Conservation (phyloP, 163 green algal species). For the Scenedesmus sp. region DNA sequence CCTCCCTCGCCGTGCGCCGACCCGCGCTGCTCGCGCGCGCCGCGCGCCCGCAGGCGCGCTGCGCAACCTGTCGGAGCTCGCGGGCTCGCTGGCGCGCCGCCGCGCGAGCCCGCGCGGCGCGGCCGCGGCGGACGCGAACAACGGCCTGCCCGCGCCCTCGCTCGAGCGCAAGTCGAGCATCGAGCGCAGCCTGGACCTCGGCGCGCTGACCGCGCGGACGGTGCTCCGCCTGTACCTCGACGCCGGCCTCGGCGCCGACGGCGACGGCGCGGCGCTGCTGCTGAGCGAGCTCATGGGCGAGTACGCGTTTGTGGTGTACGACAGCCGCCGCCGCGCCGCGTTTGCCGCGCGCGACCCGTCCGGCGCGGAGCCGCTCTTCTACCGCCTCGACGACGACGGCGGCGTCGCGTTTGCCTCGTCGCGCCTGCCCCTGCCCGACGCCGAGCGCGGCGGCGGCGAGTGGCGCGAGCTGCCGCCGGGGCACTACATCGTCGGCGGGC, state of each 20-base stretch:
- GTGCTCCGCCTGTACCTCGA: constrained; percentile 61
- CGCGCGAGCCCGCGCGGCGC: neutral
- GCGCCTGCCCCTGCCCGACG: constrained; percentile 36
- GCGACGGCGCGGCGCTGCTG: constrained; percentile 60
- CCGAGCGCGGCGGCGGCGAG: constrained; percentile 23
- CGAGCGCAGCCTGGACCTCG: constrained; percentile 33
- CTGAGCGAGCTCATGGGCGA: constrained; percentile 80
- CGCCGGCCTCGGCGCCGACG: constrained; percentile 45
- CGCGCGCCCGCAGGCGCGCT: constrained; percentile 14
- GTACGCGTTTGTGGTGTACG: constrained; percentile 74
- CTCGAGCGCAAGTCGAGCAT: constrained; percentile 36
- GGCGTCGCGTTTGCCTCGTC: constrained; percentile 56
- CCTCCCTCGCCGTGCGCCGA: too few species aligned
- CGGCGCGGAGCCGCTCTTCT: constrained; percentile 67
- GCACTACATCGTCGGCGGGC: constrained; percentile 62
- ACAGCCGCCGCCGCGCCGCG: constrained; percentile 57
- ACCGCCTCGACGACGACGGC: constrained; percentile 46
- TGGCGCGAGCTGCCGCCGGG: constrained; percentile 74
- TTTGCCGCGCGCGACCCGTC: constrained; percentile 74
- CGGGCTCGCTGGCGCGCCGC: too few species aligned
- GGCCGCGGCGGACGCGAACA: neutral
- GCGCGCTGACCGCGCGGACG: constrained; percentile 57
- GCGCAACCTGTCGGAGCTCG: constrained; percentile 35
- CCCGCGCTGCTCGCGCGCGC: neutral
- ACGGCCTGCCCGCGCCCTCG: neutral